Base-by-base conservation (phyloP, 2,329 filamentous ascomycete genomes). In the Paecilomyces variotii region DNA sequence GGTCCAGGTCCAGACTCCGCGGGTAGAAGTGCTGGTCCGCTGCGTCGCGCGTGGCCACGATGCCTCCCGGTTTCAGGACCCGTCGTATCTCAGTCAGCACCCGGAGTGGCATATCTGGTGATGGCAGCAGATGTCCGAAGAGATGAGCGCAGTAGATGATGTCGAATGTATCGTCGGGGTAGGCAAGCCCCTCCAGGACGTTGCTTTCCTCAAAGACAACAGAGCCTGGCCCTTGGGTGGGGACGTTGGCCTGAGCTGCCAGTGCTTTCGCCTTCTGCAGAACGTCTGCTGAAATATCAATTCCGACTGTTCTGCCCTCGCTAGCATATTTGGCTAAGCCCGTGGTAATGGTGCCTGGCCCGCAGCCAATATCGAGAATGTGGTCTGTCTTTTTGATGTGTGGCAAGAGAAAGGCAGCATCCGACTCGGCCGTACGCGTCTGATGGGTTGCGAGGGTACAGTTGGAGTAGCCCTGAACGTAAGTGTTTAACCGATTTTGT, bases 341-440 rank as follows among this genome's bases (percentile, higher is more conserved):
- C 0, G 70, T 68, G 3, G 79, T 78, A 64, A 82, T 81, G 30
- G 76, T 80, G 2, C 79, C 80, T 0, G 79, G 77, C 0, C 79
- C 79, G 65, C 78, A 80, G 56, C 79, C 79, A 32, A 80, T 70
- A 61, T 81, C 79, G 56, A 81, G 75, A 53, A 81, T 70, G 24
- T 60, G 64, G 68, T 76, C 71, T 5, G 67, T 64, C 0, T 69
- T 64, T 45, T 73, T 69, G 45, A 82, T 70, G 56, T 75, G 66
- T 0, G 76, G 75, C 0, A 81, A 57, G 0, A 81, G 67, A 63
- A 79, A 75, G n/a, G 68, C 66, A 3, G 78, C 79, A 58, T 75
- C 76, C 28, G 74, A 73, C 28, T 78, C 72, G 3, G 73, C 77
- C 1, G 77, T 80, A 19, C 79, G 76, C 62, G 68, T 67, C 14